These are phyloP conservation scores for Orbilia quercus DNA, from an alignment of 2,329 filamentous ascomycete species.

Conservation along the genomic window DNA sequence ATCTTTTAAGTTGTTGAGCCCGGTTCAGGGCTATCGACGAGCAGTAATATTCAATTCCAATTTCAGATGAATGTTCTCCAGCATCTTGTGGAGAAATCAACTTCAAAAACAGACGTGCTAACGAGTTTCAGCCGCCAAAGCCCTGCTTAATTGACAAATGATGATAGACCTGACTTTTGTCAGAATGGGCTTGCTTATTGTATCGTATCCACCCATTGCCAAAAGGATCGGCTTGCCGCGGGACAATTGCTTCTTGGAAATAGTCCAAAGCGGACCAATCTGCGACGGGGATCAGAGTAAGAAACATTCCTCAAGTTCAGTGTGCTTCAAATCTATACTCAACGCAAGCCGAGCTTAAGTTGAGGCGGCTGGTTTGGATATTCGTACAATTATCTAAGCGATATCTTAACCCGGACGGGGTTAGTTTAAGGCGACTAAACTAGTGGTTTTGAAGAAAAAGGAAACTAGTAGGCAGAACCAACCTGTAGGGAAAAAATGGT, in stretches of 20 bases:
- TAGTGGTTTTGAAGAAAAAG: slow-evolving; percentile 29
- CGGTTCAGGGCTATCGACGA: background rate
- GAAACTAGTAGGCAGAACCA: too few species aligned
- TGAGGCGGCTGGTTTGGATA: slow-evolving; percentile 28
- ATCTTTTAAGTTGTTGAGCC: background rate
- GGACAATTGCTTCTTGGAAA: slow-evolving; percentile 16
- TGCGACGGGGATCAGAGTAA: slow-evolving; percentile 19
- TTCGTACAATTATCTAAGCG: slow-evolving; percentile 33
- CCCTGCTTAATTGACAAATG: slow-evolving; percentile 35
- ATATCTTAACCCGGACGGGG: slow-evolving; percentile 29
- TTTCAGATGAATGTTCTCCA: slow-evolving; percentile 14
- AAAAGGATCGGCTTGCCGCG: slow-evolving; percentile 49
- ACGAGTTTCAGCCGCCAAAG: slow-evolving; percentile 48
- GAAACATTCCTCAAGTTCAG: slow-evolving; percentile 29
- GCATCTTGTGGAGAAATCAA: slow-evolving; percentile 34
- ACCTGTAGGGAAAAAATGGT: background rate
- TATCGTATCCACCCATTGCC: slow-evolving; percentile 25
- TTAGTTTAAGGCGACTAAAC: slow-evolving; percentile 20
- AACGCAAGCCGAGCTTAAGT: slow-evolving; percentile 12
- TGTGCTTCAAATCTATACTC: slow-evolving; percentile 25
- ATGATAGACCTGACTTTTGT: slow-evolving; percentile 15
- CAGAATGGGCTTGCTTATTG: slow-evolving; percentile 28
- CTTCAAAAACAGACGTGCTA: slow-evolving; percentile 17
- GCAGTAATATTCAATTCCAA: slow-evolving; percentile 4
- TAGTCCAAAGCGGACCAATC: slow-evolving; percentile 28